A percentile compares a stretch with the other conserved stretches of the same genome.
Conservation (phyloP, 2,329 filamentous ascomycete species). For the Aspergillus quadrilineatus region DNA sequence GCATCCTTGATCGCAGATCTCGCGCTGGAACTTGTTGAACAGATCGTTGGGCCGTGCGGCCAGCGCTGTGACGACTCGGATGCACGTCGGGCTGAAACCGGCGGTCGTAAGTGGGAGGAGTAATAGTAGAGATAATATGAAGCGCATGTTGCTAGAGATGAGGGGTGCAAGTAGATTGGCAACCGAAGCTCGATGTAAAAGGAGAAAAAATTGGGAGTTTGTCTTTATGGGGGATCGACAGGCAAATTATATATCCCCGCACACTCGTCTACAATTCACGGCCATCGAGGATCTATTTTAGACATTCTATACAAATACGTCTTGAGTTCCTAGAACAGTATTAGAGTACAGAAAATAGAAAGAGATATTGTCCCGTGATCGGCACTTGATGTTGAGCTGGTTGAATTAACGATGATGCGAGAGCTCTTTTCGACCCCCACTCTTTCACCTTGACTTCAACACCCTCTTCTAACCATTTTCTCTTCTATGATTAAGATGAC, state of each 20-base stretch:
- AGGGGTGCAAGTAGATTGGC: not conserved
- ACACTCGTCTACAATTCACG: not conserved
- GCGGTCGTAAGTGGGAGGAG: slow-evolving; percentile 23
- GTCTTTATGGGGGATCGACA: not conserved
- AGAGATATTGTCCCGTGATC: not conserved
- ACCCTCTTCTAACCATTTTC: not conserved
- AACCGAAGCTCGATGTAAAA: not conserved
- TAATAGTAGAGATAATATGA: slow-evolving; percentile 17
- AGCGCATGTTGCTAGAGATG: slow-evolving; percentile 21
- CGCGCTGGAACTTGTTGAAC: slow-evolving; percentile 34
- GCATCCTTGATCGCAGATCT: slow-evolving; percentile 35
- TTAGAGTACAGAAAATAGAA: too few species aligned
- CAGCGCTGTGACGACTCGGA: slow-evolving; percentile 77
- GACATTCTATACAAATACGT: too few species aligned
- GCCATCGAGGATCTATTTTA: too few species aligned
- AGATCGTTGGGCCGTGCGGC: slow-evolving; percentile 31
- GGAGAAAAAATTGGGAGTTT: not conserved
- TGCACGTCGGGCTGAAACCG: slow-evolving; percentile 63
- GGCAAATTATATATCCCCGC: not conserved
- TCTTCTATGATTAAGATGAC: slow-evolving; percentile 8
- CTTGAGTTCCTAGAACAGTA: too few species aligned
- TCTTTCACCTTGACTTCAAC: not conserved
- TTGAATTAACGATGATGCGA: slow-evolving; percentile 3
- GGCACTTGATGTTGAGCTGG: not conserved
- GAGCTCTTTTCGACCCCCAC: not conserved